phyloP scores from a whole-genome alignment of 129 eudicot species.

The Scalesia atractyloides region DNA sequence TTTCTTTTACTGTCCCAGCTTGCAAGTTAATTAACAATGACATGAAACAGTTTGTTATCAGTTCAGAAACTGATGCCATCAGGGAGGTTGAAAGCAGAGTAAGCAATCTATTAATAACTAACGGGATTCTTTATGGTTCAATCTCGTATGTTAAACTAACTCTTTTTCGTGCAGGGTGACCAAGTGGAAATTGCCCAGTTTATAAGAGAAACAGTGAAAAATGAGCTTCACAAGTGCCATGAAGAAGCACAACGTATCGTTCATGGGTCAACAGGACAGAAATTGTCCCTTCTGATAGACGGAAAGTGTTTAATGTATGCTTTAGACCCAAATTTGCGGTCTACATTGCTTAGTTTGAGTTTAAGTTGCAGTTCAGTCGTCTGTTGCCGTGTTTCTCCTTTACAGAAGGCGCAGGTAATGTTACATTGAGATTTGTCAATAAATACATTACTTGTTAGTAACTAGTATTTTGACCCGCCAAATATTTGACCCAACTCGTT shows the following conservation, averaged over 20 bases:
- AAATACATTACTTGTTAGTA: neutral
- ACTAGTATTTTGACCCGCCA: too few relatives aligned
- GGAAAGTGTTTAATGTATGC: slow-evolving; percentile 99
- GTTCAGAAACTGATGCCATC: slow-evolving; percentile 93
- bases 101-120: slow-evolving; percentile 25
- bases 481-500: too few relatives aligned
- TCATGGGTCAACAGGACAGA: slow-evolving; percentile 58
- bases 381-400: slow-evolving; percentile 97
- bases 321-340: slow-evolving; percentile 82
- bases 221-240: slow-evolving; percentile 62
- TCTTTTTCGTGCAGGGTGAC: slow-evolving; percentile 63
- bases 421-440: neutral
- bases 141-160: slow-evolving; percentile 8
- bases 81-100: slow-evolving; percentile 91
- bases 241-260: slow-evolving; percentile 76
- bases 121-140: slow-evolving; percentile 18
- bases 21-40: slow-evolving; percentile 86
- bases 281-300: slow-evolving; percentile 81
- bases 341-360: slow-evolving; percentile 78
- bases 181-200: slow-evolving; percentile 96
- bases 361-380: slow-evolving; percentile 90
- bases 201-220: slow-evolving; percentile 69
- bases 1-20: slow-evolving; percentile 51
- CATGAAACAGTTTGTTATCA: slow-evolving; percentile 96
- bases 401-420: slow-evolving; percentile 91